A percentile compares a stretch with the other conserved stretches of the same genome.
Evolutionary conservation across 352 stramenopile species (phyloP).

Genomic region (Halophytophthora polymorphica): DNA sequence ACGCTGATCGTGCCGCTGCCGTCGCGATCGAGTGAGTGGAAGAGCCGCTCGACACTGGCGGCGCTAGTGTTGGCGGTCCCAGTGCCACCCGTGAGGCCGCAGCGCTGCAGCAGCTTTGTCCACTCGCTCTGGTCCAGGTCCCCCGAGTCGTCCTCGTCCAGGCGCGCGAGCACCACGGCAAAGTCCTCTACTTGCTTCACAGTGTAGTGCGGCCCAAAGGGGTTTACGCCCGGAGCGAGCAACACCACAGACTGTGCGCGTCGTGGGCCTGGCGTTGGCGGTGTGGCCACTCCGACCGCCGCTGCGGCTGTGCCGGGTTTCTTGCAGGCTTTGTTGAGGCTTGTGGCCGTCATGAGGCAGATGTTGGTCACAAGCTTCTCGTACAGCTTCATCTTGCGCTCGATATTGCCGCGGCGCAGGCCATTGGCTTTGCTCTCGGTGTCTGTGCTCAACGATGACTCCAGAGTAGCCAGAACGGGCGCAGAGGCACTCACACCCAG

Average conservation of each 20-base stretch:
- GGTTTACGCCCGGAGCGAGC: constrained; percentile 23
- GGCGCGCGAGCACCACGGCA: constrained; percentile 36
- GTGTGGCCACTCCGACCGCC: neutral
- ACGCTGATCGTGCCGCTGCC: constrained; percentile 51
- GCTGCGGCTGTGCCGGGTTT: constrained; percentile 2
- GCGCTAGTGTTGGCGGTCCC: constrained; percentile 16
- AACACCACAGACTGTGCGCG: constrained; percentile 1
- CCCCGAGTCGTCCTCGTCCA: constrained; percentile 55
- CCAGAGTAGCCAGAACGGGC: constrained; percentile 9
- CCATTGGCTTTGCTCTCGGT: constrained; percentile 7
- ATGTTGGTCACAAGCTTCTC: constrained; percentile 33
- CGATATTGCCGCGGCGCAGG: constrained; percentile 39
- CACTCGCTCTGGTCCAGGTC: constrained; percentile 58
- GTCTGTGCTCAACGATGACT: neutral
- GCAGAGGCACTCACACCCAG: constrained; percentile 24
- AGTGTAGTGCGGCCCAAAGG: constrained; percentile 59
- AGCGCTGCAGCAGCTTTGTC: constrained; percentile 41
- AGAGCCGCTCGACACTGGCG: constrained; percentile 38
- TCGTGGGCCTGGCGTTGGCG: constrained; percentile 5
- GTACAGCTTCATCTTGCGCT: constrained; percentile 58
- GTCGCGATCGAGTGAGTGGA: constrained; percentile 48
- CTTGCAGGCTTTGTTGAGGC: constrained; percentile 13
- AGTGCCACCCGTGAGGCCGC: constrained; percentile 16
- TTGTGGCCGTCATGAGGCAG: constrained; percentile 14
- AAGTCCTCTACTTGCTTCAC: constrained; percentile 60